These are phyloP conservation scores for Elaeagnus macrophylla DNA, from an alignment of 306 rosid species.

Conservation along the genomic window DNA sequence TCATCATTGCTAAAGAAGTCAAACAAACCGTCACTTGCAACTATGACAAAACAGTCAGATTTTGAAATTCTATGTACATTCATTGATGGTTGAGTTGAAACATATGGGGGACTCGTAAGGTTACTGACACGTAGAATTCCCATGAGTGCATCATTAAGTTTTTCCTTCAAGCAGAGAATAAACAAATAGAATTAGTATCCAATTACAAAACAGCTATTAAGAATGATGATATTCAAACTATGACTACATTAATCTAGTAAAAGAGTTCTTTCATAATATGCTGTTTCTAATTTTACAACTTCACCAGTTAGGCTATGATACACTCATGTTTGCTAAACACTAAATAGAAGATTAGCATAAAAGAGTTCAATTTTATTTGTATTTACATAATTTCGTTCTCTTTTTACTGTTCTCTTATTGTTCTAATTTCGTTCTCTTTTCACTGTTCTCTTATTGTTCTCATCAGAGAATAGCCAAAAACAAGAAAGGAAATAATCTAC, in stretches of 20 bases:
- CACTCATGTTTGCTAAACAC: too few species aligned
- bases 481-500: conserved; percentile 25
- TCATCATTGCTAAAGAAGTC: conserved; percentile 91
- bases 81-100: conserved; percentile 72
- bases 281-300: not conserved
- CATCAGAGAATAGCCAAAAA: not conserved
- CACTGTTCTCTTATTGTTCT: too few species aligned
- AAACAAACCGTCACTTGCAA: conserved; percentile 91
- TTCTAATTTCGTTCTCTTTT: too few species aligned
- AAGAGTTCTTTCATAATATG: not conserved
- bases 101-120: conserved; percentile 85
- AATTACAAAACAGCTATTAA: not conserved
- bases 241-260: not conserved
- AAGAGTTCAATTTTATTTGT: too few species aligned
- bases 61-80: conserved; percentile 65
- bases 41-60: conserved; percentile 63
- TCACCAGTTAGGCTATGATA: too few species aligned
- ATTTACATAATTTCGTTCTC: too few species aligned
- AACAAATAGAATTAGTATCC: conserved; percentile 10
- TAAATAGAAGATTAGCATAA: too few species aligned
- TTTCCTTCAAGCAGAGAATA: conserved; percentile 45
- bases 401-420: too few species aligned
- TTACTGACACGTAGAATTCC: conserved; percentile 88
- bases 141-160: conserved; percentile 88
- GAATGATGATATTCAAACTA: not conserved